These are phyloP conservation scores for Alternaria rosae DNA, from an alignment of 2,329 filamentous ascomycete genomes.

Conservation along the genomic window DNA sequence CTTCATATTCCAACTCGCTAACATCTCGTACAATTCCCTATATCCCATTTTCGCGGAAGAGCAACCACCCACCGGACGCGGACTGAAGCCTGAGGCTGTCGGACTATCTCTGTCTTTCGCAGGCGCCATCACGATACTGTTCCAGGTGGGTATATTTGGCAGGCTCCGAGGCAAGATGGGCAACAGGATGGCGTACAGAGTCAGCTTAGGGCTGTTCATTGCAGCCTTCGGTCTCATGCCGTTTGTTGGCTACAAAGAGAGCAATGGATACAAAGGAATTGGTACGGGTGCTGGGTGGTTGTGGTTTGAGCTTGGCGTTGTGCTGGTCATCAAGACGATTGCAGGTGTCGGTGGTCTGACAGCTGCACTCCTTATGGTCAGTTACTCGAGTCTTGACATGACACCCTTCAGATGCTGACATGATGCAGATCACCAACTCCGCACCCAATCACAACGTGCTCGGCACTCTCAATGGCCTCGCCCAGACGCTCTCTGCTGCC, in stretches of 20 bases:
- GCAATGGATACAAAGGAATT: conserved; percentile 58
- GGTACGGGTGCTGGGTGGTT: conserved; percentile 72
- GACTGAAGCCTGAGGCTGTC: conserved; percentile 78
- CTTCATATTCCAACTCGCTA: conserved; percentile 90
- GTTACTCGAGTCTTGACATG: conserved; percentile 39
- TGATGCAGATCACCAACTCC: conserved; percentile 83
- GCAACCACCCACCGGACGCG: conserved; percentile 76
- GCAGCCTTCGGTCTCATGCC: conserved; percentile 87
- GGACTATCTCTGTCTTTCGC: conserved; percentile 86
- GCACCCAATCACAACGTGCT: conserved; percentile 85
- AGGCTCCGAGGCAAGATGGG: conserved; percentile 79
- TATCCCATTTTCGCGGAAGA: conserved; percentile 92
- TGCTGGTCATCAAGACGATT: conserved; percentile 88
- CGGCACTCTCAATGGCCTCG: conserved; percentile 89
- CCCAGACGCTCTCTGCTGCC: conserved; percentile 90
- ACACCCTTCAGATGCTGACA: background rate
- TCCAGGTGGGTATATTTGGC: conserved; percentile 87
- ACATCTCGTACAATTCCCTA: conserved; percentile 93
- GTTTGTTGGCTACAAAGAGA: conserved; percentile 80
- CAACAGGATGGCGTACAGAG: conserved; percentile 83
- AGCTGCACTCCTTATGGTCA: conserved; percentile 83
- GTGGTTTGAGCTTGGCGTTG: conserved; percentile 79
- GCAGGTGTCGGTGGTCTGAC: conserved; percentile 89
- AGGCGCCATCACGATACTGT: conserved; percentile 83
- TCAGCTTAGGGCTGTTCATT: conserved; percentile 79